These are phyloP conservation scores for Scenedesmus sp. DNA, from an alignment of 163 green algal species.

Conservation along the genomic window DNA sequence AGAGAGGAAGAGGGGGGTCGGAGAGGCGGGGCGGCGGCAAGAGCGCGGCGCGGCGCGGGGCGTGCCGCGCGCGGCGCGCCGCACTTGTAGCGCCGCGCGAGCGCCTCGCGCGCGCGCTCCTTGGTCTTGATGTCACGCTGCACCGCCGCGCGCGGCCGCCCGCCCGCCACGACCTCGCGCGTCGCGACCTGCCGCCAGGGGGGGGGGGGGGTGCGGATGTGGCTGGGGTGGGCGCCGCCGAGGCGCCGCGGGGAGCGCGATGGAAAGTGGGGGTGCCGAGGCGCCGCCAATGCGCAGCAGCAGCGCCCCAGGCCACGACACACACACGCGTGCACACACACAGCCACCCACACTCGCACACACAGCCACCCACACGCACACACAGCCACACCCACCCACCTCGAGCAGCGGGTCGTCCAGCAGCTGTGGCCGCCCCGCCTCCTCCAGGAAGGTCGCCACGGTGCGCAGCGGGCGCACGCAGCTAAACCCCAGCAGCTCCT, in stretches of 20 bases:
- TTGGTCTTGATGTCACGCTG: constrained; percentile 92
- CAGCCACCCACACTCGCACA: too few species aligned
- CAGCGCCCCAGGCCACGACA: too few species aligned
- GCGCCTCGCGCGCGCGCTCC: constrained; percentile 79
- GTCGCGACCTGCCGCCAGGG: constrained; percentile 65
- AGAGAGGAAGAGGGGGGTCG: not conserved
- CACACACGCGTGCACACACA: too few species aligned
- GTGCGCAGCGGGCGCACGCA: constrained; percentile 85
- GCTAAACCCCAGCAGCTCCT: constrained; percentile 92
- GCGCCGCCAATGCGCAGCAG: too few species aligned
- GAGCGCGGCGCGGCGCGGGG: too few species aligned
- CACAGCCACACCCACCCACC: not conserved
- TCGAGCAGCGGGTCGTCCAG: constrained; percentile 86
- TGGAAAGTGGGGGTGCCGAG: too few species aligned
- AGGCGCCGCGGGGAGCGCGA: too few species aligned
- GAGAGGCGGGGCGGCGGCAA: not conserved
- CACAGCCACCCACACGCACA: not conserved
- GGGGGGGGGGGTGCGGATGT: not conserved
- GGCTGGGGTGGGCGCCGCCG: too few species aligned
- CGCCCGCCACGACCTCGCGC: constrained; percentile 81
- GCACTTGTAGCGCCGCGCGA: constrained; percentile 70
- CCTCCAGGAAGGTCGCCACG: constrained; percentile 77
- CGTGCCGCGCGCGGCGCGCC: too few species aligned
- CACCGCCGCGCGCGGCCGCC: constrained; percentile 69
- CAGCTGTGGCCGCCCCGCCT: constrained; percentile 63